Percentiles rank a stretch among this genome's conserved stretches.
These are phyloP conservation scores for Lactifluus volemus DNA, from an alignment of 768 basidiomycete genomes.

Conservation along the genomic window DNA sequence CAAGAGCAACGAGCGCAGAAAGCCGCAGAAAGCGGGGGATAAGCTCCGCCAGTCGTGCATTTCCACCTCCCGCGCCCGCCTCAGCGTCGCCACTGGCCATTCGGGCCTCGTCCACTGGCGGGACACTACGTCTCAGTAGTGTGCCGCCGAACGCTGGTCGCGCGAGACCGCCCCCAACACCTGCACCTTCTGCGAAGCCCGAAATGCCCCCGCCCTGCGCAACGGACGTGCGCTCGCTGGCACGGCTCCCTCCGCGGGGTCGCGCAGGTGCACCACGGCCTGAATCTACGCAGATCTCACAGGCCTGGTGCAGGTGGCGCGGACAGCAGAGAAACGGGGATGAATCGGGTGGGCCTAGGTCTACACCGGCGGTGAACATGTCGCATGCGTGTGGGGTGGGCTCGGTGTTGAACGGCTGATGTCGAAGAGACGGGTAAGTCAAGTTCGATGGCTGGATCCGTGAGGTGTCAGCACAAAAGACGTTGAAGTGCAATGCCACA, in stretches of 20 bases:
- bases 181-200: constrained; percentile 69
- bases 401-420: constrained; percentile 16
- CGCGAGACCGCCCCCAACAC: constrained; percentile 62
- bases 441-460: constrained; percentile 2
- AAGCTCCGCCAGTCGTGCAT: constrained; percentile 56
- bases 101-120: constrained; percentile 7
- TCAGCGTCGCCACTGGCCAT: constrained; percentile 1
- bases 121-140: constrained; percentile 42
- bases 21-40: constrained; percentile 67
- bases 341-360: constrained; percentile 52
- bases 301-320: constrained; percentile 62
- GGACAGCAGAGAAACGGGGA: constrained; percentile 60
- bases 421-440: background rate
- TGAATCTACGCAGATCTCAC: constrained; percentile 70
- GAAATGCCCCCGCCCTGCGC: constrained; percentile 43
- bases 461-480: constrained; percentile 20
- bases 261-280: constrained; percentile 28
- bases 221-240: constrained; percentile 13
- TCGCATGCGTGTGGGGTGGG: constrained; percentile 34
- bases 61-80: constrained; percentile 36
- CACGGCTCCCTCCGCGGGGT: constrained; percentile 3
- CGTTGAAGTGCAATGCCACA: background rate
- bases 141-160: constrained; percentile 48
- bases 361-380: constrained; percentile 53
- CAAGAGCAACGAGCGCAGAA: constrained; percentile 69